phyloP scores from a whole-genome alignment of 139 green algal genomes.

The Micractinium conductrix region DNA sequence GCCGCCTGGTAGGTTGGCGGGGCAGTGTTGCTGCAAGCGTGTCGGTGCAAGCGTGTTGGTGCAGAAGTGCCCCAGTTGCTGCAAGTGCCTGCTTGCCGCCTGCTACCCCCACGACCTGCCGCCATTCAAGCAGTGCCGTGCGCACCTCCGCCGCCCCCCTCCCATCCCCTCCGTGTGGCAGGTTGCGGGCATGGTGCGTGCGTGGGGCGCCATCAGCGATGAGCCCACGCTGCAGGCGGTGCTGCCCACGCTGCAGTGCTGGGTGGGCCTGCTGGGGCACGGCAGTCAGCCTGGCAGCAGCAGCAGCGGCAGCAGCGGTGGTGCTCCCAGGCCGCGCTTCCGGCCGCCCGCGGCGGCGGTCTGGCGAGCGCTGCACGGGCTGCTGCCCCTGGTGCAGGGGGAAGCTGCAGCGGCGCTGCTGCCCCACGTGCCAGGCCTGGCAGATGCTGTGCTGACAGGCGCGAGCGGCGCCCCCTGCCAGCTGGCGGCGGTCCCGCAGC shows the following conservation, averaged over 20 bases:
- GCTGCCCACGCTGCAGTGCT: constrained; percentile 32
- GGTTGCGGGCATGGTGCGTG: constrained; percentile 34
- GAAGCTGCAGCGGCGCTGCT: neutral
- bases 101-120: too few species aligned
- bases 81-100: too few species aligned
- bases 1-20: constrained; percentile 35
- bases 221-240: constrained; percentile 15
- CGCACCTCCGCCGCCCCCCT: too few species aligned
- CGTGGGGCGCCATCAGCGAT: constrained; percentile 23
- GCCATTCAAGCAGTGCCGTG: too few species aligned
- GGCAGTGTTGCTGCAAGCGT: too few species aligned
- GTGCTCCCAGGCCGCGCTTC: constrained; percentile 29
- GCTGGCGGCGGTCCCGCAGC: neutral
- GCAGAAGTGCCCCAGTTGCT: too few species aligned
- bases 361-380: constrained; percentile 40
- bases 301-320: neutral
- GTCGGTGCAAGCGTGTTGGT: too few species aligned
- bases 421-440: neutral
- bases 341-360: constrained; percentile 14
- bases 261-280: constrained; percentile 23
- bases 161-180: neutral
- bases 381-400: constrained; percentile 33
- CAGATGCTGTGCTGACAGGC: constrained; percentile 1
- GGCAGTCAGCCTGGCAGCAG: neutral
- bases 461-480: neutral